Base-by-base conservation (phyloP, 768 basidiomycete genomes). In the Rhizopogon sp. region DNA sequence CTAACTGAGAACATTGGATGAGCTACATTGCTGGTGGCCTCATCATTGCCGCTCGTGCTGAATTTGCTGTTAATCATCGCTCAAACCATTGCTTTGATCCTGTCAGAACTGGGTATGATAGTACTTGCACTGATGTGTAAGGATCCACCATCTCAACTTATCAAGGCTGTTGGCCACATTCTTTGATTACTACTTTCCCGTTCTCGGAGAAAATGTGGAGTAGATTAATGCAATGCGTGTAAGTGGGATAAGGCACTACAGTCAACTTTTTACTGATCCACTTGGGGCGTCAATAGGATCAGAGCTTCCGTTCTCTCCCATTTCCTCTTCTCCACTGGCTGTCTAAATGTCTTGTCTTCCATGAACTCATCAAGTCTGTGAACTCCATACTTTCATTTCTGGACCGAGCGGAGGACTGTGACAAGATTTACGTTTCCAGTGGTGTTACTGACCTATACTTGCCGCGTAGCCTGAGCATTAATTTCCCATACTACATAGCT, bases 161-260 rank as follows among this genome's bases (percentile, higher is more conserved):
- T 31, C 5, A n/a, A 64, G 82, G 85, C 62, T 88, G 85, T 92
- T 91, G 8, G 71, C 76, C 44, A 63, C 71, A 11, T 88, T 93
- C 76, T 95, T 96, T 71, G 83, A 88, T 60, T 81, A 81, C n/a
- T 94, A 82, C 75, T 88, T 96, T 74, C 94, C 94, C 31, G 87
- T 96, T 43, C 82, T 97, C n/a, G 93, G 16, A 76, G 77, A 8
- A 76, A 82, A 52, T 95, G 95, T 66, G 93, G 94, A 43, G 77
- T 95, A 13, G 94, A 16, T 82, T 92, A 55, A 88, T 95, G 73
- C 88, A 96, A 72, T 82, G 83, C 74, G 75, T 94, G 85, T 89
- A 66, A 65, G 85, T 75, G n/a, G 4, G 8, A 29, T 44, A 3
- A 28, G 20, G 5, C 17, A 14, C 25, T 44, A 16, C 13, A 20